phyloP scores from a whole-genome alignment of 345 rosid genomes.

The Cardamine chenopodiifolia region DNA sequence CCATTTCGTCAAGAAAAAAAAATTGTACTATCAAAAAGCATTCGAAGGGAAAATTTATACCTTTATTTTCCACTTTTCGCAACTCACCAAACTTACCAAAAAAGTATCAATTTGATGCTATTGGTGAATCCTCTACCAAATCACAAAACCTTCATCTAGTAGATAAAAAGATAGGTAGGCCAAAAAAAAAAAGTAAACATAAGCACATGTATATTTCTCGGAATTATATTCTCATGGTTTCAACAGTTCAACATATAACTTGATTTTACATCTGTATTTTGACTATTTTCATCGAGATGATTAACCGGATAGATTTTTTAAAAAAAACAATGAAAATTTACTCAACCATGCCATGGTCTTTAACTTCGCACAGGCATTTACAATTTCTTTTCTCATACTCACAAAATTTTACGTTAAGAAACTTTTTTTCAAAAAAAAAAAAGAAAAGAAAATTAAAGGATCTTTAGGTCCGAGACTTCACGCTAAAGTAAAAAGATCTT shows the following conservation, averaged over 20 bases:
- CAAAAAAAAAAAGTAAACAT: not conserved
- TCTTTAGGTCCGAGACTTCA: constrained; percentile 27
- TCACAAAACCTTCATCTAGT: not conserved
- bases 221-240: not conserved
- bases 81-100: constrained; percentile 6
- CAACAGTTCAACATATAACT: constrained; percentile 12
- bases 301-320: not conserved
- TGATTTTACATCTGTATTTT: not conserved
- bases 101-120: not conserved
- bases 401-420: constrained; percentile 23
- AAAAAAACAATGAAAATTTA: constrained; percentile 5
- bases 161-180: not conserved
- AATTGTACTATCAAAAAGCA: constrained; percentile 25
- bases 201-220: not conserved
- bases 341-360: constrained; percentile 35
- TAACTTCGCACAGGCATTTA: constrained; percentile 36
- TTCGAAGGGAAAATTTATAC: not conserved
- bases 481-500: constrained; percentile 23
- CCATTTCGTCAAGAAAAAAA: not conserved
- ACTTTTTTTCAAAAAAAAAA: not conserved
- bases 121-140: not conserved
- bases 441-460: constrained; percentile 2
- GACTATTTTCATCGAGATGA: not conserved
- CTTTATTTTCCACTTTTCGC: constrained; percentile 2
- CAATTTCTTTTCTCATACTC: constrained; percentile 20